Percentiles rank a stretch among this genome's conserved stretches.
Evolutionary conservation across 2,329 filamentous ascomycete genomes (phyloP).

Genomic region (Xylaria sp.): DNA sequence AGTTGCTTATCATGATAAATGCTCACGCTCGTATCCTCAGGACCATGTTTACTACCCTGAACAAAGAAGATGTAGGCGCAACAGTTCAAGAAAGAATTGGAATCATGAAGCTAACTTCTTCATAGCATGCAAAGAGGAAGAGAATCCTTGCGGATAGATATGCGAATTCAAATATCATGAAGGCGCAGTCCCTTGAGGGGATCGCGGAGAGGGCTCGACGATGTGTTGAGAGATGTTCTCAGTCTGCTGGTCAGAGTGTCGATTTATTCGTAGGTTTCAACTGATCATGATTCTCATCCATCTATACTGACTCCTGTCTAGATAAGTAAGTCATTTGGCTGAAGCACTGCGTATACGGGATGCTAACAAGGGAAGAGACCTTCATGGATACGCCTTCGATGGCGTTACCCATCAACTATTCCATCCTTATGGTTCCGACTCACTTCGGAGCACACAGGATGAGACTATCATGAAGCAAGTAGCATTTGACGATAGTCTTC

Average conservation of each 20-base stretch:
- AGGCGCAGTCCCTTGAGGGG: slow-evolving; percentile 47
- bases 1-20: background rate
- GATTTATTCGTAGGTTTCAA: slow-evolving; percentile 54
- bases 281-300: background rate
- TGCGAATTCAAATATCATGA: slow-evolving; percentile 62
- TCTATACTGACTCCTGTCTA: slow-evolving; percentile 13
- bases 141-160: slow-evolving; percentile 61
- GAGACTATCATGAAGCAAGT: slow-evolving; percentile 64
- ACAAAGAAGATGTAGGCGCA: slow-evolving; percentile 34
- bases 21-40: slow-evolving; percentile 29
- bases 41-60: slow-evolving; percentile 56
- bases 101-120: slow-evolving; percentile 6
- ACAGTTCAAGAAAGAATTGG: background rate
- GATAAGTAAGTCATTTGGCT: slow-evolving; percentile 23
- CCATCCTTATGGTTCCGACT: slow-evolving; percentile 58
- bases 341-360: background rate
- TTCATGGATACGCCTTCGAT: slow-evolving; percentile 66
- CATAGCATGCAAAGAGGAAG: slow-evolving; percentile 57
- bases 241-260: slow-evolving; percentile 40
- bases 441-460: slow-evolving; percentile 50
- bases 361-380: slow-evolving; percentile 27
- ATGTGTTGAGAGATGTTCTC: slow-evolving; percentile 50
- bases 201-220: slow-evolving; percentile 52
- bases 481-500: slow-evolving; percentile 61
- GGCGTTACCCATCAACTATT: slow-evolving; percentile 66